A percentile compares a stretch with the other conserved stretches of the same genome.
These are phyloP conservation scores for Dioscorea zingiberensis DNA, from an alignment of 106 monocot species.

Conservation along the genomic window DNA sequence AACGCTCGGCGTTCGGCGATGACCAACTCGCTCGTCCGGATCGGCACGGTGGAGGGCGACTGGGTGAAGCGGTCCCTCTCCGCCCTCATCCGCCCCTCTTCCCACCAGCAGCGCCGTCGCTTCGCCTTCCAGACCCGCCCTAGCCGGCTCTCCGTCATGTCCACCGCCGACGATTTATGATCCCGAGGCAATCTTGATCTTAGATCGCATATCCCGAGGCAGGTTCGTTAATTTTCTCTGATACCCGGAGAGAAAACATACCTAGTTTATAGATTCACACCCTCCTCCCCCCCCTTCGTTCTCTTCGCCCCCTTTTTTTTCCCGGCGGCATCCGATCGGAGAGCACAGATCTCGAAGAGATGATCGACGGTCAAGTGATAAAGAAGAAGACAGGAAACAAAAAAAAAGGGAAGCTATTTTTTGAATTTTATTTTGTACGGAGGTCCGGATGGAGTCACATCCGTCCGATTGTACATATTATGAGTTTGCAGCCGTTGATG, in stretches of 20 bases:
- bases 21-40: conserved; percentile 85
- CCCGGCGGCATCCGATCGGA: too few species aligned
- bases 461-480: conserved; percentile 4
- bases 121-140: conserved; percentile 65
- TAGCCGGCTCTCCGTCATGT: conserved; percentile 76
- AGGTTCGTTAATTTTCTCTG: conserved; percentile 52
- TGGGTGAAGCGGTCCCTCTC: conserved; percentile 67
- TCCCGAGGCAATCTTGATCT: not conserved
- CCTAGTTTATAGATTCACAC: not conserved
- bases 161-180: conserved; percentile 40
- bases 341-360: not conserved
- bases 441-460: not conserved
- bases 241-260: too few species aligned
- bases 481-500: not conserved
- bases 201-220: conserved; percentile 9
- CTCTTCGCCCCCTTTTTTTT: too few species aligned
- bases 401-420: not conserved
- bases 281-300: not conserved
- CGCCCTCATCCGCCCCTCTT: conserved; percentile 76
- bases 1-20: conserved; percentile 71
- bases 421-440: conserved; percentile 3
- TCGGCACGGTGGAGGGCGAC: conserved; percentile 88
- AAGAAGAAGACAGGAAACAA: not conserved
- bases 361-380: not conserved
- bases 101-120: conserved; percentile 66